Evolutionary conservation across 192 early-diverging fungal species (phyloP).

Genomic region (Podila epicladia): DNA sequence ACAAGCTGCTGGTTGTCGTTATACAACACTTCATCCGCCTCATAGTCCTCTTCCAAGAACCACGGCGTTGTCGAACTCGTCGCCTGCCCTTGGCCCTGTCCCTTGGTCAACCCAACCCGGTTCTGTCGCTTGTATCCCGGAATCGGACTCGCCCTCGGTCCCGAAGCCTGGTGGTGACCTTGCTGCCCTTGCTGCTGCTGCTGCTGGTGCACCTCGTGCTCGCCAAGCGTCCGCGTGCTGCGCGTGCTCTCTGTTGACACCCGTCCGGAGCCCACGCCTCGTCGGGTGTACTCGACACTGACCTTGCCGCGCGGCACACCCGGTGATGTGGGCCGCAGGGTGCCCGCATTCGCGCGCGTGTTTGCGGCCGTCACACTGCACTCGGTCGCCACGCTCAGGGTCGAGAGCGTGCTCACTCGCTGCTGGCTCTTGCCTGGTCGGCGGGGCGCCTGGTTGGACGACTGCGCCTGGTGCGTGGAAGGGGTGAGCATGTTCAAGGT

Average conservation of each 20-base stretch:
- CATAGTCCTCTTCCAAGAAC: constrained; percentile 67
- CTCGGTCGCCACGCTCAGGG: constrained; percentile 20
- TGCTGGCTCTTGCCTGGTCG: constrained; percentile 21
- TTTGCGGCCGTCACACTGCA: neutral
- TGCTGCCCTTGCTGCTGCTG: constrained; percentile 1
- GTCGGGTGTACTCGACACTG: neutral
- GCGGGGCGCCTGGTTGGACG: neutral
- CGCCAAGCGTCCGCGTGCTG: neutral
- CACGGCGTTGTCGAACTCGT: constrained; percentile 24
- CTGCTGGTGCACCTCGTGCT: neutral
- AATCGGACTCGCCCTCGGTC: neutral
- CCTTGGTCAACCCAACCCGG: constrained; percentile 18
- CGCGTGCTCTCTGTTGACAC: constrained; percentile 24
- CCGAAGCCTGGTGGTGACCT: constrained; percentile 5
- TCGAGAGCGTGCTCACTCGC: constrained; percentile 20
- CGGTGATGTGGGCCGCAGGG: constrained; percentile 17
- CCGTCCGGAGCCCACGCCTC: constrained; percentile 7
- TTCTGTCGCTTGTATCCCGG: constrained; percentile 25
- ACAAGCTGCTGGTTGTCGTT: constrained; percentile 67
- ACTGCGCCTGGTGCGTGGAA: no score
- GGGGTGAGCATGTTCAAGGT: no score
- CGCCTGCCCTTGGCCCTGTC: neutral
- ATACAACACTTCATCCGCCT: constrained; percentile 59
- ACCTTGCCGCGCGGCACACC: neutral
- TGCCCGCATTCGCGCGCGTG: neutral